These are phyloP conservation scores for Dipodascopsis uninucleata DNA, from an alignment of 805 yeast species.

Conservation along the genomic window DNA sequence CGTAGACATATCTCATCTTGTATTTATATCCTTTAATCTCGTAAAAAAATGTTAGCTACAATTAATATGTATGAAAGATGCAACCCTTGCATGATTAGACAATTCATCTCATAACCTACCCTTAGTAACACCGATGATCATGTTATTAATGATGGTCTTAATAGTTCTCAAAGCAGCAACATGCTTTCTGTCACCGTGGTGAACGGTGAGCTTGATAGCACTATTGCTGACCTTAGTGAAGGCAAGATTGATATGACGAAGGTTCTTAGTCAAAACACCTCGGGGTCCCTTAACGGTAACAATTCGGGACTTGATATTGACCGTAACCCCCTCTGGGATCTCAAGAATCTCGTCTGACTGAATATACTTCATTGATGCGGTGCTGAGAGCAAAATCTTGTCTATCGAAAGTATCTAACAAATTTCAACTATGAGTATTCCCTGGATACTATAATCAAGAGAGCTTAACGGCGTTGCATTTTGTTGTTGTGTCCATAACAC, in stretches of 20 bases:
- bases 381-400: constrained; percentile 5
- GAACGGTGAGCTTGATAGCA: constrained; percentile 83
- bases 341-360: constrained; percentile 80
- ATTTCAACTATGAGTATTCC: too few species aligned
- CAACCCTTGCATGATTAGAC: too few species aligned
- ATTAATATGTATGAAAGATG: too few species aligned
- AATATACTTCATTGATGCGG: constrained; percentile 66
- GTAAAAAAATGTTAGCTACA: too few species aligned
- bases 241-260: constrained; percentile 92
- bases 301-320: constrained; percentile 85
- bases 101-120: constrained; percentile 58
- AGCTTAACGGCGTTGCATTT: too few species aligned
- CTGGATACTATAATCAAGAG: too few species aligned
- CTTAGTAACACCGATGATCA: constrained; percentile 97
- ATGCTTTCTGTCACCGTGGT: constrained; percentile 99
- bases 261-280: constrained; percentile 86
- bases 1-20: constrained; percentile 99
- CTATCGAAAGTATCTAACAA: too few species aligned
- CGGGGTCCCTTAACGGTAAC: constrained; percentile 96
- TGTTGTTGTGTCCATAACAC: too few species aligned
- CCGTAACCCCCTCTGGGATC: constrained; percentile 89
- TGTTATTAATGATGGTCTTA: constrained; percentile 88
- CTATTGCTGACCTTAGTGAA: constrained; percentile 70
- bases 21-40: constrained; percentile 59
- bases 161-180: constrained; percentile 99